Base-by-base conservation (phyloP, 225 moss, liverwort and hornwort genomes). In the Anthoceros angustus region DNA sequence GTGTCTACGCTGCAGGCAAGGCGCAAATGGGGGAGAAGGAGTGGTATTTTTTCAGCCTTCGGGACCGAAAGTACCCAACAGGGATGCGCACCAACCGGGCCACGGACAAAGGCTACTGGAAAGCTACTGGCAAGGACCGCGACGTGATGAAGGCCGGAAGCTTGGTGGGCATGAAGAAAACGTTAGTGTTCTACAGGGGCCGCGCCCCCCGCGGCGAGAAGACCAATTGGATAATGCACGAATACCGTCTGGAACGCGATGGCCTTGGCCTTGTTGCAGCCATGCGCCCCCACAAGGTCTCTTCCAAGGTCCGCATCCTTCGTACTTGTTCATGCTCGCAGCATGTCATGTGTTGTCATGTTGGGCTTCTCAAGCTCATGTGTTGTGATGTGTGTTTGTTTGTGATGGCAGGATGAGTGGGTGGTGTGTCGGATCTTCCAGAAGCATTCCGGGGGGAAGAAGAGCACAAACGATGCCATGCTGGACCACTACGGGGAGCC, bases 11-110 rank as follows among this genome's bases (percentile, higher is more conserved):
- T 55, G 18, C 55, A 55, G 55, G 23, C 55, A 15, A 15, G 14
- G 55, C 55, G 7, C 18, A 55, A 55, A 55, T 55, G 55, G 55
- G 55, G n/a, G 55, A 55, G 23, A 55, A 55, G n/a, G 55, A 55
- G n/a, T 55, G 55, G 55, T 55, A 55, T 23, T 55, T 55, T 15
- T 55, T 55, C 55, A 55, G 55, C 55, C 55, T 18, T 4, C 55
- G 55, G 8, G 55, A 55, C 55, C 55, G 55, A 18, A 55, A 55
- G 55, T 55, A 55, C 14, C 55, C 55, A 7, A 55, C 55, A 0
- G 55, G 55, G 55, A 55, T 55, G 55, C 55, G 55, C 18, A 55
- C 55, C 55, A 55, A 55, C 55, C 55, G 55, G 55, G 55, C 55
- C n/a, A 55, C 55, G 55, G 55, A 55, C n/a, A 55, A 55, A 23